Conservation (phyloP, 2,329 filamentous ascomycete species). For the Beauveria australis region DNA sequence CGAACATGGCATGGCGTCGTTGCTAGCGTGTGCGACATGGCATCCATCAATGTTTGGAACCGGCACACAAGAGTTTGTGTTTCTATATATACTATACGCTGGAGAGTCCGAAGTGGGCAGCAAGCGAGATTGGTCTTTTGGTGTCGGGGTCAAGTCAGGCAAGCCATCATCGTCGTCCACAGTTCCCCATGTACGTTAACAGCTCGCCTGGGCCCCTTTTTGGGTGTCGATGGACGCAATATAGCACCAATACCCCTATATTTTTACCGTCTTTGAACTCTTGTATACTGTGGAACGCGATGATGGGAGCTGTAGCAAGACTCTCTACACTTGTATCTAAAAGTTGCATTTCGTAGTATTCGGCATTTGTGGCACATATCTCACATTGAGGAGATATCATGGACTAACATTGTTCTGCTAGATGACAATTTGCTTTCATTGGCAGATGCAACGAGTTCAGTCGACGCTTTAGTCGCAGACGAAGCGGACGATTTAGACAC, state of each 20-base stretch:
- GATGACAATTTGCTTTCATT: slow-evolving; percentile 55
- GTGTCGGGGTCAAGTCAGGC: slow-evolving; percentile 42
- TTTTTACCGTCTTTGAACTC: slow-evolving; percentile 24
- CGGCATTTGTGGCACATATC: slow-evolving; percentile 18
- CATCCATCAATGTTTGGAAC: slow-evolving; percentile 5
- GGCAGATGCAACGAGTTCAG: slow-evolving; percentile 53
- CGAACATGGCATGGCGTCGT: slow-evolving; percentile 21
- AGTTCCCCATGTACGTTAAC: slow-evolving; percentile 59
- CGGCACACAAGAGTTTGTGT: neutral
- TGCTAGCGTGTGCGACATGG: slow-evolving; percentile 20
- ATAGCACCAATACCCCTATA: slow-evolving; percentile 30
- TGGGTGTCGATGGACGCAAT: slow-evolving; percentile 32
- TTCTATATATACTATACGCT: slow-evolving; percentile 14
- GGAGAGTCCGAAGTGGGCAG: slow-evolving; percentile 19
- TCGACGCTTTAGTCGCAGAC: slow-evolving; percentile 63
- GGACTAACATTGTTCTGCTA: slow-evolving; percentile 40
- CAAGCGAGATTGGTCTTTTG: slow-evolving; percentile 14
- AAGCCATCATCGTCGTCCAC: slow-evolving; percentile 65
- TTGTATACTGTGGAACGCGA: slow-evolving; percentile 48
- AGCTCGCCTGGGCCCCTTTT: slow-evolving; percentile 25
- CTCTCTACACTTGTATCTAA: slow-evolving; percentile 35
- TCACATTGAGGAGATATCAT: slow-evolving; percentile 14
- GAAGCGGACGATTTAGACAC: slow-evolving; percentile 20
- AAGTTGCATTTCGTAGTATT: slow-evolving; percentile 16
- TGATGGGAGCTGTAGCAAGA: slow-evolving; percentile 50